A percentile compares a stretch with the other conserved stretches of the same genome.
phyloP scores from a whole-genome alignment of 1,284 basidiomycete genomes.

The Pterulicium gracile region DNA sequence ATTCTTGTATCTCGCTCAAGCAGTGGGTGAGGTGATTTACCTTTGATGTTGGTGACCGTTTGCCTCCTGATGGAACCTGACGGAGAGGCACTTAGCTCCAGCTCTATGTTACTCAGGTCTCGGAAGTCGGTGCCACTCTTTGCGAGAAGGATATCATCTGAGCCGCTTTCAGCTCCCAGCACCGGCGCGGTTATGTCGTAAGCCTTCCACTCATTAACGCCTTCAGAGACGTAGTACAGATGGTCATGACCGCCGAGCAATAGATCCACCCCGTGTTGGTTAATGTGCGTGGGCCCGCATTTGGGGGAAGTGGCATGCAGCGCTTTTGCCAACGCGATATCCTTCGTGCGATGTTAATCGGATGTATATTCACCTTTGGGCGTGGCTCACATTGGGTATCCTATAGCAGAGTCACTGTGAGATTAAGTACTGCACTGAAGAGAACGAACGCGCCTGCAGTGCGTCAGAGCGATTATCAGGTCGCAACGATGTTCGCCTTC shows the following conservation, averaged over 20 bases:
- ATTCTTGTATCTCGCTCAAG: background rate
- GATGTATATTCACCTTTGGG: conserved; percentile 10
- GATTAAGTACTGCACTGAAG: background rate
- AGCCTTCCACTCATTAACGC: conserved; percentile 63
- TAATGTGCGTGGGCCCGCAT: conserved; percentile 30
- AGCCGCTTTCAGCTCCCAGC: conserved; percentile 68
- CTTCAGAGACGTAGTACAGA: conserved; percentile 74
- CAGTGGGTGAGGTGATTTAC: conserved; percentile 22
- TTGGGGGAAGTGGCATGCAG: conserved; percentile 49
- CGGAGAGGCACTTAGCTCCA: conserved; percentile 55
- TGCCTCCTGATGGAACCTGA: conserved; percentile 53
- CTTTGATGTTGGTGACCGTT: conserved; percentile 54
- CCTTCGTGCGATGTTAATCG: conserved; percentile 48
- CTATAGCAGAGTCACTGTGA: conserved; percentile 15
- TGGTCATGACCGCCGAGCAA: conserved; percentile 90
- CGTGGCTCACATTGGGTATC: conserved; percentile 46
- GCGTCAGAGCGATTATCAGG: conserved; percentile 74
- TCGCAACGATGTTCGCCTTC: conserved; percentile 61
- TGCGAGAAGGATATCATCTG: conserved; percentile 61
- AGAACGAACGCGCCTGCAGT: conserved; percentile 48
- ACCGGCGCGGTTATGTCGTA: conserved; percentile 45
- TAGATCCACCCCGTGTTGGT: conserved; percentile 73
- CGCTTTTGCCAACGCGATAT: conserved; percentile 49
- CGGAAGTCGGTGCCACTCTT: conserved; percentile 92
- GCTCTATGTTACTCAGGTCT: conserved; percentile 66